Base-by-base conservation (phyloP, 768 basidiomycete genomes). In the Trametes maxima region DNA sequence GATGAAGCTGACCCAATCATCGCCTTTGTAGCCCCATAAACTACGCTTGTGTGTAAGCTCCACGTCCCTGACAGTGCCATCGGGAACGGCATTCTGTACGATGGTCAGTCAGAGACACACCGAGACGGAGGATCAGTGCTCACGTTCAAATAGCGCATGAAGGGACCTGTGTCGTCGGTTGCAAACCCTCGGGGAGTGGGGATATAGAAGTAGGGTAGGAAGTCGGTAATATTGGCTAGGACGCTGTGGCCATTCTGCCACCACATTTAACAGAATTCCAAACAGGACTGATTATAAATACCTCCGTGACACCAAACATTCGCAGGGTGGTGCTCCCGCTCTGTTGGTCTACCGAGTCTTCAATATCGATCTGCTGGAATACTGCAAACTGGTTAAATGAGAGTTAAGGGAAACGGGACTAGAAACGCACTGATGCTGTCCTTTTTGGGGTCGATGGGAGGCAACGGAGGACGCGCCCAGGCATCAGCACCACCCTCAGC, bases 311-410 rank as follows among this genome's bases (percentile, higher is more conserved):
- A 39, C 97, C 97, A 73, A 88, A 98, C 79, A 98, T 86, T 51
- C 94, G 81, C 16, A 86, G 67, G 57, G 76, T 74, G 5, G 85
- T 75, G 12, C 66, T 75, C 10, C 80, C 78, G 2, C 76, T 75
- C 3, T 71, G 72, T 7, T 69, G 69, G 35, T 82, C 81, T 5
- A 75, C 75, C 13, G 87, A 81, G 57, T 88, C 82, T 65, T 96
- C 94, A 8, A 98, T 81, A 65, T 98, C 97, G 60, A 96, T 95
- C 74, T 98, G 97, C 73, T 99, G 97, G 68, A 98, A 98, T 17
- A 90, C 94, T 95, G 60, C 11, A 36, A 5, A 19, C 11, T 8
- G 28, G 46, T 28, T 11, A n/a, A 19, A 49, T 54, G 12, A 35
- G 6, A 25, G 39, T 42, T 17, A 40, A 6, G 36, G 36, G 11